Evolutionary conservation across 2,329 filamentous ascomycete species (phyloP), one percentile per base, ranked within the genome.

Genomic region (Exophiala aquamarina): DNA sequence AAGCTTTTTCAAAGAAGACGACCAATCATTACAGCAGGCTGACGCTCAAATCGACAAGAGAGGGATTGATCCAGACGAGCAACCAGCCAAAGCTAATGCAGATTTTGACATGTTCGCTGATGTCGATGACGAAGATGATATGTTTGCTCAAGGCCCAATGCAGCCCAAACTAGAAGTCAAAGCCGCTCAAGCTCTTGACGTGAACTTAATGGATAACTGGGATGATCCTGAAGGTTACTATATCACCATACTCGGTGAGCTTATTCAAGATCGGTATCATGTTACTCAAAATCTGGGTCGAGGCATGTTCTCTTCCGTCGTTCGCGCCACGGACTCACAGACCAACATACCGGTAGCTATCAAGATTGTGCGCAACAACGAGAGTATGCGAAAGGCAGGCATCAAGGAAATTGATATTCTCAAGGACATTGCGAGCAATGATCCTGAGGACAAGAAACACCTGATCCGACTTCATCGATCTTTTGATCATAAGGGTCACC

Each of bases 321-420:
- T 93, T 43, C 84, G 89, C 55, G 93, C 93, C 17, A 78, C 82
- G 54, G 91, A 96, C 67, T 79, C 85, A 17, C 82, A 81, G 39
- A 87, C 79, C 48, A 84, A 84, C 61, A 80, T 81, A 59, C 67
- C 87, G n/a, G 91, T 97, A 23, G 93, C 93, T 18, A 87, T 98
- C 76, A 98, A 98, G 71, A 93, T 98, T 60, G 95, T 97, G 69
- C 87, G 93, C 54, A 94, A 94, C 68, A 97, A 98, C 61, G 91
- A 95, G 63, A 87, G 89, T 10, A 86, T 96, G 83, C 75, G 71
- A 57, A 96, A 95, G 68, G 91, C 90, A 36, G 93, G 91, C 15
- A 84, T 90, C 67, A 96, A 93, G 49, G 93, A 98, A 66, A 94
- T 97, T 64, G 87, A 89, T 33, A 95, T 97, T 56, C 71, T 98